A percentile compares a stretch with the other conserved stretches of the same genome.
Evolutionary conservation across 192 early-diverging fungal genomes (phyloP).

Genomic region (Mortierella alpina): DNA sequence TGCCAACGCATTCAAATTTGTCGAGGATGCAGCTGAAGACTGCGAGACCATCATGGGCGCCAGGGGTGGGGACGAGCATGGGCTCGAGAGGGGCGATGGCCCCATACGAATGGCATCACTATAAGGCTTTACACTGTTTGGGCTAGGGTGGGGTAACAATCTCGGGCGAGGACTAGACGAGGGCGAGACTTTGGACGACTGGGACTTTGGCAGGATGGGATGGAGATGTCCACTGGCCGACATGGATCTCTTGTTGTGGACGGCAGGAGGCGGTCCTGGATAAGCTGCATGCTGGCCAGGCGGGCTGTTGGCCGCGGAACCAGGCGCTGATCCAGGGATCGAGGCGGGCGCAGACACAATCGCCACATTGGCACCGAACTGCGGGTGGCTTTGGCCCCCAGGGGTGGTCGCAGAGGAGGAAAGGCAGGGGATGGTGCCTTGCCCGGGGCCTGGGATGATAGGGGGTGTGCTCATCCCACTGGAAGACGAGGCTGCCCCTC

Average conservation of each 20-base stretch:
- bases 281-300: constrained; percentile 19
- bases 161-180: constrained; percentile 41
- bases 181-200: constrained; percentile 24
- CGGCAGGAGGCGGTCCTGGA: constrained; percentile 2
- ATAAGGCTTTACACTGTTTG: constrained; percentile 23
- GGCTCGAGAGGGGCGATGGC: constrained; percentile 38
- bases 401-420: not conserved
- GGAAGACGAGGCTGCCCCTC: not conserved
- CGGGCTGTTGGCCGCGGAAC: constrained; percentile 40
- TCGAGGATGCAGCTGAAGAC: not conserved
- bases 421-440: constrained; percentile 41
- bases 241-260: constrained; percentile 22
- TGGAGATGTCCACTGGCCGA: constrained; percentile 32
- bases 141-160: constrained; percentile 29
- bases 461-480: constrained; percentile 34
- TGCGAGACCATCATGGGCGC: constrained; percentile 2
- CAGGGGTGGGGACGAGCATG: constrained; percentile 45
- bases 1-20: constrained; percentile 22
- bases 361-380: constrained; percentile 3
- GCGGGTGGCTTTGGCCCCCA: not conserved
- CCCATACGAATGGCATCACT: constrained; percentile 34
- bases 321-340: constrained; percentile 24
- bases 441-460: constrained; percentile 48
- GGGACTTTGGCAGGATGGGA: constrained; percentile 41
- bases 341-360: constrained; percentile 4